Base-by-base conservation (phyloP, 1,284 basidiomycete species). In the Athelia sp. region DNA sequence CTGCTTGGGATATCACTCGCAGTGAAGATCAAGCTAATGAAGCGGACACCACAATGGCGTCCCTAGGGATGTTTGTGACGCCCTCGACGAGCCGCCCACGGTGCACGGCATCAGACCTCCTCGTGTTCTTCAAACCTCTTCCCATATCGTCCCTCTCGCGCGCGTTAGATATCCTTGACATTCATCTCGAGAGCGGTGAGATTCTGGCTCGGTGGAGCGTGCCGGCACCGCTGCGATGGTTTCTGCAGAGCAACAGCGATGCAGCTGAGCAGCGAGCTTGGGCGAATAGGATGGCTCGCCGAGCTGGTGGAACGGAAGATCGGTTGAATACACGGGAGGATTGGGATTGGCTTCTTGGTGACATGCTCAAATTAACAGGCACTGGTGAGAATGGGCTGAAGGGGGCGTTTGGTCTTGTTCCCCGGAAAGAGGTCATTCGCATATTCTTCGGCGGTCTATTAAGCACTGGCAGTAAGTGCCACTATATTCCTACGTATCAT, bases 171-270 rank as follows among this genome's bases (percentile, higher is more conserved):
- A 82, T 93, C 45, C 77, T 97, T 44, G 94, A 98, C 65, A 81
- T 95, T 1, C 93, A 97, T 64, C 77, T 98, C n/a, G 90, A 94
- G 62, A 87, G 88, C 1, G 93, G 91, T 14, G 94, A 97, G 68
- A 90, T 93, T 44, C 72, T 98, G 18, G 79, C 90, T 3, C 77
- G 91, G 40, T 97, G 93, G 92, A 79, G 79, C 58, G 87, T 89
- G 1, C 79, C 88, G 17, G 85, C 86, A 1, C 84, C 87, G 4
- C 68, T 96, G 38, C 77, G 82, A 17, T 95, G 92, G 84, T 89
- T 97, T 63, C 70, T 97, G 26, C 88, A 87, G 58, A 90, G 89
- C 52, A 76, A 81, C 46, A 67, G 75, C 31, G 76, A 90, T 60
- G 70, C 70, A 26, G 65, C 65, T 1, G 84, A 90, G 56, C 94